Percentiles rank a stretch among this genome's conserved stretches.
phyloP scores from a whole-genome alignment of 352 stramenopile genomes.

The Blastocystis sp. region DNA sequence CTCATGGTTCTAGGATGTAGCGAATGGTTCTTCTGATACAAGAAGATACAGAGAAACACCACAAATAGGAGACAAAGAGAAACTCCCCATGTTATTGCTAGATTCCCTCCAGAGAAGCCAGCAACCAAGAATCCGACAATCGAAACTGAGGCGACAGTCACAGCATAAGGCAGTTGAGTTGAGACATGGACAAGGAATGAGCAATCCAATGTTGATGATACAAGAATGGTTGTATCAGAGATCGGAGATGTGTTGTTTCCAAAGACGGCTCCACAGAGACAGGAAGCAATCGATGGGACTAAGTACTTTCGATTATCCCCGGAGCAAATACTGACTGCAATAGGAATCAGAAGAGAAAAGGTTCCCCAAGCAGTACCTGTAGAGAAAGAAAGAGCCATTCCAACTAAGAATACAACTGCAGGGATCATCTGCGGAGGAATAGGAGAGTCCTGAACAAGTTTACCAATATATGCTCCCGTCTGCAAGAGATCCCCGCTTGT shows the following conservation, averaged over 20 bases:
- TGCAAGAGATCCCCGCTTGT: conserved; percentile 25
- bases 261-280: conserved; percentile 77
- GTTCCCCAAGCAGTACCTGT: conserved; percentile 79
- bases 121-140: conserved; percentile 38
- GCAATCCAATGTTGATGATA: conserved; percentile 74
- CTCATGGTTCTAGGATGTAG: neutral
- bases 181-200: conserved; percentile 68
- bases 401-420: conserved; percentile 76
- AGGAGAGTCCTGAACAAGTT: conserved; percentile 68
- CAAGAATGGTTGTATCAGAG: conserved; percentile 81
- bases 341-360: conserved; percentile 84
- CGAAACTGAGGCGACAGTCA: conserved; percentile 70
- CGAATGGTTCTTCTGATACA: conserved; percentile 25
- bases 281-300: conserved; percentile 78
- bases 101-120: conserved; percentile 2
- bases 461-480: conserved; percentile 41
- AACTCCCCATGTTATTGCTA: conserved; percentile 3
- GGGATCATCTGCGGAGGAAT: conserved; percentile 75
- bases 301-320: conserved; percentile 75
- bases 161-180: conserved; percentile 72
- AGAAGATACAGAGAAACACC: neutral
- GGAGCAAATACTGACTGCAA: conserved; percentile 74
- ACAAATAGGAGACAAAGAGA: neutral
- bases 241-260: conserved; percentile 81
- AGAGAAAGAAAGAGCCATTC: conserved; percentile 79